Evolutionary conservation across 2,329 filamentous ascomycete species (phyloP).

Genomic region (Capronia americana): DNA sequence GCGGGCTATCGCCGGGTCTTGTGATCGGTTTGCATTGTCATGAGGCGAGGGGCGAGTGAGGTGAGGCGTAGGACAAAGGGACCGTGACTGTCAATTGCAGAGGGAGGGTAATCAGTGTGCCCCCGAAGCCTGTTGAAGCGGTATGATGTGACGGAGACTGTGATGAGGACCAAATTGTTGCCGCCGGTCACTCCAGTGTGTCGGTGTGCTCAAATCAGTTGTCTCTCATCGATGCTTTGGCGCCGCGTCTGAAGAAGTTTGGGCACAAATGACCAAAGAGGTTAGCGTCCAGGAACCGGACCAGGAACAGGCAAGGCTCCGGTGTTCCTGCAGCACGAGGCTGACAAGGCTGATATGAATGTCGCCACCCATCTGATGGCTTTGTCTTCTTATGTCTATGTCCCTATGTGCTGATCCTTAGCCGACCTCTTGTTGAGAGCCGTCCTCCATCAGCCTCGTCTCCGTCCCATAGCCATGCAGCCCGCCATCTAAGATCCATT

Average conservation of each 20-base stretch:
- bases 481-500: slow-evolving; percentile 56
- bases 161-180: background rate
- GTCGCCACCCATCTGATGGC: background rate
- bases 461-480: slow-evolving; percentile 46
- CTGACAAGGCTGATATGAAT: background rate
- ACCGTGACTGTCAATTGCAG: slow-evolving; percentile 3
- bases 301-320: slow-evolving; percentile 9
- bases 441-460: slow-evolving; percentile 36
- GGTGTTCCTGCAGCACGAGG: background rate
- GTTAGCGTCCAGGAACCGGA: slow-evolving; percentile 2
- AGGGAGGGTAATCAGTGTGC: background rate
- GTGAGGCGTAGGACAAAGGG: slow-evolving; percentile 14
- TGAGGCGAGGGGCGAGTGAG: slow-evolving; percentile 3
- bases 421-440: slow-evolving; percentile 31
- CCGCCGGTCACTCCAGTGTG: too few relatives aligned
- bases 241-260: slow-evolving; percentile 9
- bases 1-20: background rate
- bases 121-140: background rate
- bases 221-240: background rate
- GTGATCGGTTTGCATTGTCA: background rate
- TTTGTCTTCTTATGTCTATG: too few relatives aligned
- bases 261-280: slow-evolving; percentile 1
- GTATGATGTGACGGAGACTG: background rate
- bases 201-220: slow-evolving; percentile 1
- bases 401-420: slow-evolving; percentile 1